phyloP scores from a whole-genome alignment of 2,329 filamentous ascomycete genomes.

The Aspergillus sp. region DNA sequence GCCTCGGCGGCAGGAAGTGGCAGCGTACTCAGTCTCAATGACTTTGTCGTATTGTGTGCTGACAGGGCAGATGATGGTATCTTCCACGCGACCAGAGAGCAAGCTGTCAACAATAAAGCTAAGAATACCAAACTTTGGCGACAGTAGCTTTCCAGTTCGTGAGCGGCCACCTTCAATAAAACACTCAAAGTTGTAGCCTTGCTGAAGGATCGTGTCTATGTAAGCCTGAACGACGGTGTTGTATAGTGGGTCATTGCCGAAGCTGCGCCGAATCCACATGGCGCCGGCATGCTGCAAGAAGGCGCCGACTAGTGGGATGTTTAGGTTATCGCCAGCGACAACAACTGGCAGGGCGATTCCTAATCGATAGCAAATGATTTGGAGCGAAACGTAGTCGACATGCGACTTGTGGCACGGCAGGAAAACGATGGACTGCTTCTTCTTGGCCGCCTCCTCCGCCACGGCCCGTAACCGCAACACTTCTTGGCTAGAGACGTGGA shows the following conservation, averaged over 20 bases:
- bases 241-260: constrained; percentile 90
- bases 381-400: constrained; percentile 93
- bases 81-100: constrained; percentile 82
- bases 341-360: constrained; percentile 88
- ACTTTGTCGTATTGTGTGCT: constrained; percentile 99
- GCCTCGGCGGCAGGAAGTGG: neutral
- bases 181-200: constrained; percentile 94
- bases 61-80: constrained; percentile 92
- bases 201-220: constrained; percentile 86
- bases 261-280: constrained; percentile 93
- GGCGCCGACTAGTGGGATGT: constrained; percentile 84
- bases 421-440: constrained; percentile 96
- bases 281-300: constrained; percentile 96
- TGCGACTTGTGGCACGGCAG: constrained; percentile 93
- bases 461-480: constrained; percentile 80
- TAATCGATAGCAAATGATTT: constrained; percentile 92
- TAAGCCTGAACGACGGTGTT: constrained; percentile 93
- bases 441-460: constrained; percentile 78
- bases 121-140: constrained; percentile 94
- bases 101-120: constrained; percentile 90
- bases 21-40: constrained; percentile 78
- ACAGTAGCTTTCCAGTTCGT: constrained; percentile 87
- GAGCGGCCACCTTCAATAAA: constrained; percentile 96
- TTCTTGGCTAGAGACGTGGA: constrained; percentile 95
- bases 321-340: constrained; percentile 93